A percentile compares a stretch with the other conserved stretches of the same genome.
phyloP scores from a whole-genome alignment of 73 alveolate genomes.

The Uronychia binucleata region DNA sequence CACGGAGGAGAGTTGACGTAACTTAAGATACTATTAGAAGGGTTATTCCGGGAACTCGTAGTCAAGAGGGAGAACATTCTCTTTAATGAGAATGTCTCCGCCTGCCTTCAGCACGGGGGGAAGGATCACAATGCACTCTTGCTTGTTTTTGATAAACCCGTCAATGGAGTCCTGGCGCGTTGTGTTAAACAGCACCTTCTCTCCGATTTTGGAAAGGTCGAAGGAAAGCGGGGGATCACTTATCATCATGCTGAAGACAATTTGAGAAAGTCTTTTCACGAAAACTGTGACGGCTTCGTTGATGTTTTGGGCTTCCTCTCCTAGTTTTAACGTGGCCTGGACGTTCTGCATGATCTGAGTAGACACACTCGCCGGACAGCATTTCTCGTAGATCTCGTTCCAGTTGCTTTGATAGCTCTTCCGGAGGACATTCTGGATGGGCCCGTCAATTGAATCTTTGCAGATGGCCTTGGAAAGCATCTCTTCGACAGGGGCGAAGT shows the following conservation, averaged over 20 bases:
- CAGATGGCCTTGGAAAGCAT: slow-evolving; percentile 66
- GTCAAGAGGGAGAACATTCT: slow-evolving; percentile 53
- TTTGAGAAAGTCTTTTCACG: slow-evolving; percentile 63
- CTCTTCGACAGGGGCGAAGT: slow-evolving; percentile 83
- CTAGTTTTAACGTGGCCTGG: slow-evolving; percentile 54
- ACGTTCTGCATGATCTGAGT: slow-evolving; percentile 39
- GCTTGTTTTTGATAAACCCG: slow-evolving; percentile 91
- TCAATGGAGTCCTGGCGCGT: slow-evolving; percentile 91
- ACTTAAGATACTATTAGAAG: neutral
- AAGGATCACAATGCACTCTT: slow-evolving; percentile 81
- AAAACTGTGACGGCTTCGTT: slow-evolving; percentile 57
- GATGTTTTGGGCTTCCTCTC: slow-evolving; percentile 66
- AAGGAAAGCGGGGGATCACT: slow-evolving; percentile 87
- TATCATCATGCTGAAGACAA: slow-evolving; percentile 55
- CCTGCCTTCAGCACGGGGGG: slow-evolving; percentile 70
- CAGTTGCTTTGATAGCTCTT: slow-evolving; percentile 89
- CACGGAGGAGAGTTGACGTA: neutral
- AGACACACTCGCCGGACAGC: slow-evolving; percentile 14
- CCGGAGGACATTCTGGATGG: slow-evolving; percentile 91
- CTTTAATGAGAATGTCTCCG: slow-evolving; percentile 51
- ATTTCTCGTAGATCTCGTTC: slow-evolving; percentile 71
- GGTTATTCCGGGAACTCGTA: slow-evolving; percentile 62
- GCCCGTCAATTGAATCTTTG: slow-evolving; percentile 76
- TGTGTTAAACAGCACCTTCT: slow-evolving; percentile 85
- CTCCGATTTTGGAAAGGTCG: slow-evolving; percentile 85